Base-by-base conservation (phyloP, 2,329 filamentous ascomycete species). In the Huntiella moniliformis region DNA sequence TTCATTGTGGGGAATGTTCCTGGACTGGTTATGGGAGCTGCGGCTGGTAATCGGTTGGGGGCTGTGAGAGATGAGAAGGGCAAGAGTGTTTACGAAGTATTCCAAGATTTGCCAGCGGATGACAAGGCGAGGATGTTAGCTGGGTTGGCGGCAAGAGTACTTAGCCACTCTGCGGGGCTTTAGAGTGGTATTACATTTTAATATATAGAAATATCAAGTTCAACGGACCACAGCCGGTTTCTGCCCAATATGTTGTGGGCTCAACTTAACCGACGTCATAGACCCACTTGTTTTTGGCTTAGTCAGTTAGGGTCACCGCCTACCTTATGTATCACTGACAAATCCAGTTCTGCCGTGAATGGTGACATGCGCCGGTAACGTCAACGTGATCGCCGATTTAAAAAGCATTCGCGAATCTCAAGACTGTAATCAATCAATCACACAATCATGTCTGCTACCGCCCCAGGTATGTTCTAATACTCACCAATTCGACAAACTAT, bases 1-100 rank as follows among this genome's bases (percentile, higher is more conserved):
- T 96, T 96, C 61, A 98, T 98, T 54, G 73, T 96, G 18, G 91
- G 80, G 22, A 96, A 96, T 58, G 75, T 95, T 42, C 83, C 88
- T 0, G 91, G 91, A 0, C 71, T 88, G 56, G 61, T 96, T 34
- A 88, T 88, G 0, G 91, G 91, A 2, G 85, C 84, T 2, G 87
- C 95, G 2, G 88, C 87, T 0, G 91, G 91, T 8, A 96, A 95
- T 63, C 66, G 87, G 44, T 63, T 96, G n/a, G 91, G 91, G 1
- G 83, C 84, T 5, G 74, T 98, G 15, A 70, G 91, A 47, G 91
- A 98, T 63, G 77, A 82, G 31, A 86, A 78, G 63, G 87, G 87
- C 16, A 96, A 95, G 77, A 93, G 84, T 57, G 91, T 98, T 4
- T 96, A 92, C 61, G 70, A 77, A 22, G 91, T 95, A 12, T 96